Evolutionary conservation across 2,329 filamentous ascomycete genomes (phyloP).

Genomic region (Leptographium wingfieldii): DNA sequence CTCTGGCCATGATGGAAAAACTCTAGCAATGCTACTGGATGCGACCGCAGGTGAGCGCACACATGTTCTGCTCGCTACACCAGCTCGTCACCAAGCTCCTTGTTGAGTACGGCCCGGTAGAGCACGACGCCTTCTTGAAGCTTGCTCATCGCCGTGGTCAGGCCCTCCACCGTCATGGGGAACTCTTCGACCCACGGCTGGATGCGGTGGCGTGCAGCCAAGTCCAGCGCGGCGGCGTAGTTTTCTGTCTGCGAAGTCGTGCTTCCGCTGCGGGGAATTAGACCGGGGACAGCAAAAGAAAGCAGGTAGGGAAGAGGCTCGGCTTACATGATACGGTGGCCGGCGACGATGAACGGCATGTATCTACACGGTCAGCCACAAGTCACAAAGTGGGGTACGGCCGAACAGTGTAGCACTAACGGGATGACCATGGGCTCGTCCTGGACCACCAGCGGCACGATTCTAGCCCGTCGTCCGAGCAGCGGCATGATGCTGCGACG

Average conservation of each 20-base stretch:
- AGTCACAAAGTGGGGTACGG: not conserved
- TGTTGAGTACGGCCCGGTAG: constrained; percentile 31
- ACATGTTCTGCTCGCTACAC: not conserved
- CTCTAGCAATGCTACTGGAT: not conserved
- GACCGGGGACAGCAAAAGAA: not conserved
- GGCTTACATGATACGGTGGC: constrained; percentile 21
- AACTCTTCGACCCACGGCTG: constrained; percentile 43
- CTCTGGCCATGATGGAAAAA: too few relatives aligned
- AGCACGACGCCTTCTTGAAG: constrained; percentile 33
- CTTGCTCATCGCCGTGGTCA: constrained; percentile 38
- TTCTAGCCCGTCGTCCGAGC: constrained; percentile 3
- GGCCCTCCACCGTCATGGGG: constrained; percentile 26
- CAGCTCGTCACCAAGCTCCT: not conserved
- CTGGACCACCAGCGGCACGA: constrained; percentile 6
- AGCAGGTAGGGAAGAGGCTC: not conserved
- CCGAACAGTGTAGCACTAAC: not conserved
- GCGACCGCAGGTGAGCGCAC: not conserved
- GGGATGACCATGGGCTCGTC: not conserved
- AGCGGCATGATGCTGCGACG: not conserved
- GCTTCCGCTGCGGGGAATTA: not conserved
- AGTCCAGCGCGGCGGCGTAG: constrained; percentile 38
- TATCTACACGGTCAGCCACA: not conserved
- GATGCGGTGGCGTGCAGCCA: constrained; percentile 45
- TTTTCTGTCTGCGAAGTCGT: constrained; percentile 19
- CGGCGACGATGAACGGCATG: constrained; percentile 30